phyloP scores from a whole-genome alignment of 2,329 filamentous ascomycete genomes.

The Raffaelea deltoideospora region DNA sequence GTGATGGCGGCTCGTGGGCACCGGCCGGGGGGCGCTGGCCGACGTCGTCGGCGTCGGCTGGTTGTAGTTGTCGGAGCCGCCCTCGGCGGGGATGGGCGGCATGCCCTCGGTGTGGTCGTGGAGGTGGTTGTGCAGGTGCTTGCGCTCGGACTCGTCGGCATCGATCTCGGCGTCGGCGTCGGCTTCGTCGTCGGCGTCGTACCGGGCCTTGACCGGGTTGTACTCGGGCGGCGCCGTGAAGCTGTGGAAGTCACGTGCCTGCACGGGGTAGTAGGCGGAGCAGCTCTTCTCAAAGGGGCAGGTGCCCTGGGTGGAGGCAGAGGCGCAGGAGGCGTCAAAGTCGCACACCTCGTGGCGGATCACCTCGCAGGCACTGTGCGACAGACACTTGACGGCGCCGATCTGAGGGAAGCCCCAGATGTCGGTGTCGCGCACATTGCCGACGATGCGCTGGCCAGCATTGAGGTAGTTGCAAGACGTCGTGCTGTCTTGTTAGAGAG shows the following conservation, averaged over 20 bases:
- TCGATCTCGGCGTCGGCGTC: background rate
- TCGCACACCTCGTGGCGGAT: background rate
- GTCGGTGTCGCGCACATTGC: slow-evolving; percentile 1
- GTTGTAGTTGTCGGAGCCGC: background rate
- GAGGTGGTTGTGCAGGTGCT: too few species aligned
- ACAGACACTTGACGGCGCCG: slow-evolving; percentile 5
- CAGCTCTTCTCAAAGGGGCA: slow-evolving; percentile 4
- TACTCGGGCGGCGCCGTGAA: background rate
- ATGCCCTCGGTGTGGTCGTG: too few species aligned
- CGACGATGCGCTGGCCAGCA: slow-evolving; percentile 4
- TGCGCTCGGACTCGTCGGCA: background rate
- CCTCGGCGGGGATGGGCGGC: background rate
- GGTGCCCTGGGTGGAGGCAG: background rate
- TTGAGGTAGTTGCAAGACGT: background rate
- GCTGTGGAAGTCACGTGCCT: slow-evolving; percentile 1
- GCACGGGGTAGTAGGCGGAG: background rate
- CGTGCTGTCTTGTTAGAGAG: background rate
- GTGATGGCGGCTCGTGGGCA: background rate
- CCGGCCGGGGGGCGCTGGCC: background rate
- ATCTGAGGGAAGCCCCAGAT: slow-evolving; percentile 3
- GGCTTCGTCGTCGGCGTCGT: background rate
- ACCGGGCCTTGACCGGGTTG: background rate
- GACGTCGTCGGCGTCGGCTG: background rate
- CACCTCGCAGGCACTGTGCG: slow-evolving; percentile 1
- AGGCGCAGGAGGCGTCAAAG: background rate